A percentile compares a stretch with the other conserved stretches of the same genome.
phyloP scores from a whole-genome alignment of 2,329 filamentous ascomycete genomes.

The Monilinia aucupariae region DNA sequence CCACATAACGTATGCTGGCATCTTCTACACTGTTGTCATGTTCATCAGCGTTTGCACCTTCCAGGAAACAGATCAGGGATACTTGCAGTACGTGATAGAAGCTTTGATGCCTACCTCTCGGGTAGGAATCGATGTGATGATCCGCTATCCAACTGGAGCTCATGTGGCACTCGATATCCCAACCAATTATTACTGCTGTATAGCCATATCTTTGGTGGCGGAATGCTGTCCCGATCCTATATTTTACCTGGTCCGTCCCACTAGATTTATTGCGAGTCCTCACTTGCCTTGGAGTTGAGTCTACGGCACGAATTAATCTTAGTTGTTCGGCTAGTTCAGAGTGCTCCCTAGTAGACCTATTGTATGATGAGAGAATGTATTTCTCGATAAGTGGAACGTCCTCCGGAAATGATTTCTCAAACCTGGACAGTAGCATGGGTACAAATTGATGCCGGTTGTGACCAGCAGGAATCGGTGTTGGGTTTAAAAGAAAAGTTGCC shows the following conservation, averaged over 20 bases:
- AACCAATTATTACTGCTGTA: conserved; percentile 79
- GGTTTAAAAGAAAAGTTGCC: conserved; percentile 36
- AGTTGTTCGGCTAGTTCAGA: conserved; percentile 46
- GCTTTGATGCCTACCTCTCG: conserved; percentile 57
- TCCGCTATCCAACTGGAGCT: conserved; percentile 54
- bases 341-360: conserved; percentile 32
- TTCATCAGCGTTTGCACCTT: conserved; percentile 23
- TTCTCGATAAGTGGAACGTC: conserved; percentile 38
- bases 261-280: conserved; percentile 30
- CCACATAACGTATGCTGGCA: conserved; percentile 65
- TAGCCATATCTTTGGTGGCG: conserved; percentile 75
- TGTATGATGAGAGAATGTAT: conserved; percentile 36
- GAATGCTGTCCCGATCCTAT: conserved; percentile 77
- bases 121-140: conserved; percentile 56
- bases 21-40: conserved; percentile 53
- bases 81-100: conserved; percentile 88
- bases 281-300: conserved; percentile 49
- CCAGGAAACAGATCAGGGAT: conserved; percentile 9
- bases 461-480: conserved; percentile 23
- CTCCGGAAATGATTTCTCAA: conserved; percentile 37
- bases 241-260: conserved; percentile 47
- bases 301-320: conserved; percentile 49
- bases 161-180: conserved; percentile 56
- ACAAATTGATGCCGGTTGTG: conserved; percentile 34
- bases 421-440: conserved; percentile 35